Conservation (phyloP, 306 rosid species). For the Quillaja saponaria region DNA sequence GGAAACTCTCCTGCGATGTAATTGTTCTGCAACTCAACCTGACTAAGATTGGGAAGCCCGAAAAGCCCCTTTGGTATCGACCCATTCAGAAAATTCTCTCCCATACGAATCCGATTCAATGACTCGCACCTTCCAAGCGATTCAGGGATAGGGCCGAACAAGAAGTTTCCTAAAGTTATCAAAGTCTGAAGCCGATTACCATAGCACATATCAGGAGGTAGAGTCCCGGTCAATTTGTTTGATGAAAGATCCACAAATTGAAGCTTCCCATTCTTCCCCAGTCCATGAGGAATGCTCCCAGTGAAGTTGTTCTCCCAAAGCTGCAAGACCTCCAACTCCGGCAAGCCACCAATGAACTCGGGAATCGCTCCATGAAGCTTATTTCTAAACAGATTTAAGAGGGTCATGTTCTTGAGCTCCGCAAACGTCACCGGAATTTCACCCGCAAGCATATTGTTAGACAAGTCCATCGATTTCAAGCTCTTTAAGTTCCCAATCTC, state of each 20-base stretch:
- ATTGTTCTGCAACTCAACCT: conserved; percentile 86
- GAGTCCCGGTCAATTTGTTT: conserved; percentile 76
- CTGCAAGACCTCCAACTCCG: conserved; percentile 77
- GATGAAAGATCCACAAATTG: conserved; percentile 71
- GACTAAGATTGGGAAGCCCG: conserved; percentile 66
- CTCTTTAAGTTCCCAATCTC: conserved; percentile 72
- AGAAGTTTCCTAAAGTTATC: conserved; percentile 71
- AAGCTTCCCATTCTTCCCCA: conserved; percentile 82
- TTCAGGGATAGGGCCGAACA: conserved; percentile 87
- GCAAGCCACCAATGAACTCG: conserved; percentile 71
- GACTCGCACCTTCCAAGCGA: conserved; percentile 72
- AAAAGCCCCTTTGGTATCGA: conserved; percentile 84
- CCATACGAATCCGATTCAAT: conserved; percentile 79
- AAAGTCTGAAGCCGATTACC: conserved; percentile 75
- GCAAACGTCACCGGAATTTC: conserved; percentile 73
- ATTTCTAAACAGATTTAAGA: conserved; percentile 76
- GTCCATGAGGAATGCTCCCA: conserved; percentile 67
- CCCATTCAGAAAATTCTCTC: conserved; percentile 80
- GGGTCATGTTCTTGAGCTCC: conserved; percentile 68
- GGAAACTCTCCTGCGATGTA: conserved; percentile 70
- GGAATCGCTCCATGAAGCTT: conserved; percentile 93
- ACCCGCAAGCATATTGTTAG: conserved; percentile 70
- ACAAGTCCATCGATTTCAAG: conserved; percentile 86
- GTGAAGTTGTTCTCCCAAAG: conserved; percentile 97
- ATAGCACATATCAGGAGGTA: conserved; percentile 73